phyloP scores from a whole-genome alignment of 2,329 filamentous ascomycete species.

The Trichoderma koningii region DNA sequence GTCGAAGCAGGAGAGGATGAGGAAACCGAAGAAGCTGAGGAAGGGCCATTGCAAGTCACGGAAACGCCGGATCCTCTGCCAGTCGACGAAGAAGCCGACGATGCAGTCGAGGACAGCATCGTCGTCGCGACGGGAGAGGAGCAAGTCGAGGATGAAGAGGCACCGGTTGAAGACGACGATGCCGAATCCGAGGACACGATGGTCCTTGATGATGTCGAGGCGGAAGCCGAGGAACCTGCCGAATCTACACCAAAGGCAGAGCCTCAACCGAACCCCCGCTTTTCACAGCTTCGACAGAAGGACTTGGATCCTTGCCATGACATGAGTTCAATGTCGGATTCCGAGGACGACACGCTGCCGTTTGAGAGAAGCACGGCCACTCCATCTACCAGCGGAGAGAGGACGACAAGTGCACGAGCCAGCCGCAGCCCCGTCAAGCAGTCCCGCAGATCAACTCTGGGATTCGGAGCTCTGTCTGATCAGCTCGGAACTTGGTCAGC shows the following conservation, averaged over 20 bases:
- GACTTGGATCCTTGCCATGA: slow-evolving; percentile 49
- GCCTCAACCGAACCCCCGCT: slow-evolving; percentile 29
- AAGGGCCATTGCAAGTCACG: background rate
- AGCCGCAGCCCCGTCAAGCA: slow-evolving; percentile 26
- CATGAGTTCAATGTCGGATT: slow-evolving; percentile 55
- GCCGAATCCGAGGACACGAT: slow-evolving; percentile 31
- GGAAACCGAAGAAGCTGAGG: background rate
- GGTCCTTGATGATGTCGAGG: slow-evolving; percentile 32
- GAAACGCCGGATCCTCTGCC: slow-evolving; percentile 20
- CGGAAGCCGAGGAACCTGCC: slow-evolving; percentile 28
- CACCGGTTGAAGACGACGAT: slow-evolving; percentile 27
- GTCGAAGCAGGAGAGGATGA: slow-evolving; percentile 35
- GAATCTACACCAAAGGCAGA: slow-evolving; percentile 24
- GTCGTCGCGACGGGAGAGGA: slow-evolving; percentile 11
- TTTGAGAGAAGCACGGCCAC: slow-evolving; percentile 44
- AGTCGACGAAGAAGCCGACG: slow-evolving; percentile 22
- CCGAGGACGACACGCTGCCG: slow-evolving; percentile 53
- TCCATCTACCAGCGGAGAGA: slow-evolving; percentile 42
- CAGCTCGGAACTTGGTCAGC: slow-evolving; percentile 66
- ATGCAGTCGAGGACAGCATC: slow-evolving; percentile 29
- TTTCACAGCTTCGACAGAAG: slow-evolving; percentile 49
- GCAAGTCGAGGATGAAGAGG: slow-evolving; percentile 26
- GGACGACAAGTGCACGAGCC: slow-evolving; percentile 32
- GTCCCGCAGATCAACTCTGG: slow-evolving; percentile 42
- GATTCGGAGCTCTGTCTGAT: slow-evolving; percentile 65